These are phyloP conservation scores for Colletotrichum echinochloae DNA, from an alignment of 2,329 filamentous ascomycete species.

Conservation along the genomic window DNA sequence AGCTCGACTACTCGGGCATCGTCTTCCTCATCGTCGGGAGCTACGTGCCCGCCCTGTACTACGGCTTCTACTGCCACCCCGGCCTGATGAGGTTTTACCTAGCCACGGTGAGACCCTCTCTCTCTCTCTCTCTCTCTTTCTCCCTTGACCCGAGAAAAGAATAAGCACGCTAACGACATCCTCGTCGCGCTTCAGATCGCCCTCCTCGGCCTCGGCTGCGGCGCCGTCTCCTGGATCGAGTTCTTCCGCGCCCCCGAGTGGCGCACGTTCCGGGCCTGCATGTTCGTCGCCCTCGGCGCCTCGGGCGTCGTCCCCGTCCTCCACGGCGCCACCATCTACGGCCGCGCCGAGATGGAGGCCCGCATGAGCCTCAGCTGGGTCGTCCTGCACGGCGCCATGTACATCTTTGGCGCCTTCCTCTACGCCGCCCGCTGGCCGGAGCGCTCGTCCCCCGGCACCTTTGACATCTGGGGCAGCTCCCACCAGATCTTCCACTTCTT, in stretches of 20 bases:
- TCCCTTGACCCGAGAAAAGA: neutral
- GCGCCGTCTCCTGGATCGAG: slow-evolving; percentile 81
- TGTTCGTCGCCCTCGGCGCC: slow-evolving; percentile 90
- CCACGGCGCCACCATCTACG: slow-evolving; percentile 78
- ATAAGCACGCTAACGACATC: neutral
- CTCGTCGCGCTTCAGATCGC: too few relatives aligned
- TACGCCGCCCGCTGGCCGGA: slow-evolving; percentile 93
- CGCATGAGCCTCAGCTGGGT: slow-evolving; percentile 87
- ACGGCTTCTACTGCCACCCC: slow-evolving; percentile 82
- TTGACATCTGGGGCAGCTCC: slow-evolving; percentile 92
- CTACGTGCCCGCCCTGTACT: slow-evolving; percentile 89
- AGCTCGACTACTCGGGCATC: slow-evolving; percentile 95
- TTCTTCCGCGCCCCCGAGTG: slow-evolving; percentile 86
- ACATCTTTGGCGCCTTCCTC: slow-evolving; percentile 85
- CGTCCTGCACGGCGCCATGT: slow-evolving; percentile 82
- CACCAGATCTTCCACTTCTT: slow-evolving; percentile 97
- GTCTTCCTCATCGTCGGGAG: slow-evolving; percentile 91
- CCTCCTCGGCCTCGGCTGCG: slow-evolving; percentile 80
- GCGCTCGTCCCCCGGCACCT: slow-evolving; percentile 78
- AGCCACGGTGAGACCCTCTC: slow-evolving; percentile 70
- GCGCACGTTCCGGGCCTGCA: slow-evolving; percentile 85
- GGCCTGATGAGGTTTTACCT: slow-evolving; percentile 78
- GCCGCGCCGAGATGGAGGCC: slow-evolving; percentile 72
- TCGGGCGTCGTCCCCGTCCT: slow-evolving; percentile 86
- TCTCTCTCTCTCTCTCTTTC: too few relatives aligned